A percentile compares a stretch with the other conserved stretches of the same genome.
These are phyloP conservation scores for Coelastrella sp. DNA, from an alignment of 139 green algal species.

Conservation along the genomic window DNA sequence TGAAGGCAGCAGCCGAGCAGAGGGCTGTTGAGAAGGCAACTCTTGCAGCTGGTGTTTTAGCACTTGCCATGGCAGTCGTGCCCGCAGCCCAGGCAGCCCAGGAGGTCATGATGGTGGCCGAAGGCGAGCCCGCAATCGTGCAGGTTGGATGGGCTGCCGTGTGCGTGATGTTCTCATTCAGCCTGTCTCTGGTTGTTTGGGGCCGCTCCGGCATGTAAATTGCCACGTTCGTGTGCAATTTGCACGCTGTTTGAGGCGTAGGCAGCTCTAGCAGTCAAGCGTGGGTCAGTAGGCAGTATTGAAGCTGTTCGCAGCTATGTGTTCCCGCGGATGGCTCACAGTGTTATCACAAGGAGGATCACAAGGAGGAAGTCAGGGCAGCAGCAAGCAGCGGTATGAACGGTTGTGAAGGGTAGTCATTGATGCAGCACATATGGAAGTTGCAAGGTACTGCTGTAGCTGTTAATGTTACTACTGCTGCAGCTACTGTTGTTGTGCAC, in stretches of 20 bases:
- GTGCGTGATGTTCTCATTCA: conserved; percentile 93
- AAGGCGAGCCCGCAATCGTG: conserved; percentile 89
- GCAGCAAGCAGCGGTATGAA: not conserved
- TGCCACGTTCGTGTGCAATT: not conserved
- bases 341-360: too few relatives aligned
- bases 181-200: conserved; percentile 91
- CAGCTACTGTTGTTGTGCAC: not conserved
- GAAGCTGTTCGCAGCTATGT: not conserved
- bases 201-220: conserved; percentile 87
- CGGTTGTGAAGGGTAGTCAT: not conserved
- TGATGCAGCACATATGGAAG: not conserved
- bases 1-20: conserved; percentile 19
- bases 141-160: conserved; percentile 87
- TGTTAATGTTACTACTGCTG: not conserved
- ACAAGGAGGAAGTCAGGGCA: not conserved
- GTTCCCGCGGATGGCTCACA: not conserved
- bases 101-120: conserved; percentile 83
- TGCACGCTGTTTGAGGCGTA: not conserved
- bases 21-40: conserved; percentile 10
- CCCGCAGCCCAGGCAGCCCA: conserved; percentile 85
- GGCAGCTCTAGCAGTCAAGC: not conserved
- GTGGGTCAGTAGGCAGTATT: not conserved
- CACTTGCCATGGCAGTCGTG: conserved; percentile 69
- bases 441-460: not conserved
- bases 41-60: conserved; percentile 59